These are phyloP conservation scores for Rubia occidens DNA, from an alignment of 305 asterid genomes.

Conservation along the genomic window DNA sequence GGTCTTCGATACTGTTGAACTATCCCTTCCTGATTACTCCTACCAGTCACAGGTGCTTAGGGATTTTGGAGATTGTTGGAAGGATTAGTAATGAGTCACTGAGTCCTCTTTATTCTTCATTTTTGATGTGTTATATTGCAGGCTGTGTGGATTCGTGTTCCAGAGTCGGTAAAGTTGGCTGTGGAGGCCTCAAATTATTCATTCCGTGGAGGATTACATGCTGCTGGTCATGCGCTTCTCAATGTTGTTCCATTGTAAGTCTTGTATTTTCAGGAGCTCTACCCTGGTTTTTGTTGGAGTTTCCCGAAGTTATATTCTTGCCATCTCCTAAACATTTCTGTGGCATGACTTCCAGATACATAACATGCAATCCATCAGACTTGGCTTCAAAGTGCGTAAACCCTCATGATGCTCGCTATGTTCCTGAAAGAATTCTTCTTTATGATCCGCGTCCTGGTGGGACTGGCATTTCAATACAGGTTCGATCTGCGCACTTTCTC, in stretches of 20 bases:
- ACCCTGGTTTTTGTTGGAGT: background rate
- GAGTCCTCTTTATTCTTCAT: background rate
- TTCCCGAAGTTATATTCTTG: conserved; percentile 19
- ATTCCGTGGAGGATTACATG: conserved; percentile 87
- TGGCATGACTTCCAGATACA: conserved; percentile 46
- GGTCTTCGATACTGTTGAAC: conserved; percentile 77
- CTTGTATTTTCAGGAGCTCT: conserved; percentile 10
- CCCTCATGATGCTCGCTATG: conserved; percentile 61
- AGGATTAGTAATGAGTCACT: conserved; percentile 9
- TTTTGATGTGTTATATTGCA: conserved; percentile 18
- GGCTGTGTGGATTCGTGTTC: conserved; percentile 98
- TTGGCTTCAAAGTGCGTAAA: conserved; percentile 85
- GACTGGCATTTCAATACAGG: conserved; percentile 86
- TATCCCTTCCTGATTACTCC: conserved; percentile 79
- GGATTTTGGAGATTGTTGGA: conserved; percentile 10
- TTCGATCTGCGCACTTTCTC: conserved; percentile 21
- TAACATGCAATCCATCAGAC: conserved; percentile 77
- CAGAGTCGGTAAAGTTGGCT: conserved; percentile 57
- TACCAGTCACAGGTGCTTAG: conserved; percentile 68
- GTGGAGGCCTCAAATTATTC: conserved; percentile 48
- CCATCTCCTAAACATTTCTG: conserved; percentile 6
- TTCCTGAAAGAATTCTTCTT: conserved; percentile 82
- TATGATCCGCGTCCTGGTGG: conserved; percentile 97
- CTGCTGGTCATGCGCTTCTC: conserved; percentile 92
- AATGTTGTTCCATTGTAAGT: conserved; percentile 88